Evolutionary conservation across 2,329 filamentous ascomycete species (phyloP).

Genomic region (Sclerotinia trifoliorum): DNA sequence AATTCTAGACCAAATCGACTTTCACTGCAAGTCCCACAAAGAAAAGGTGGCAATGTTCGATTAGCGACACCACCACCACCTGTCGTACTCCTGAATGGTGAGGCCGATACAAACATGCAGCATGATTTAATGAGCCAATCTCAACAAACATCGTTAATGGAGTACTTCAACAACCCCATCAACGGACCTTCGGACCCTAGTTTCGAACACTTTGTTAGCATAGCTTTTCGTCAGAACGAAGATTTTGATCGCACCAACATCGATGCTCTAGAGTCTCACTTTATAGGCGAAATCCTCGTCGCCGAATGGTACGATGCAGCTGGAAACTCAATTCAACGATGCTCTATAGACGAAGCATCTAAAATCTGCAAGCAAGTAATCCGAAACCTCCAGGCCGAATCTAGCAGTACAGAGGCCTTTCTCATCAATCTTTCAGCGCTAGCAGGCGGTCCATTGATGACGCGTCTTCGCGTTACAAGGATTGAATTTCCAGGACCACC

Average conservation of each 20-base stretch:
- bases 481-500: constrained; percentile 42
- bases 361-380: constrained; percentile 56
- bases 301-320: constrained; percentile 53
- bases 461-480: constrained; percentile 45
- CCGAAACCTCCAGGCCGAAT: constrained; percentile 51
- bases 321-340: constrained; percentile 46
- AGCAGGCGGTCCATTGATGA: constrained; percentile 54
- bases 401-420: constrained; percentile 54
- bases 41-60: constrained; percentile 58
- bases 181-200: constrained; percentile 28
- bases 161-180: constrained; percentile 33
- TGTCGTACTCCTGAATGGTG: constrained; percentile 52
- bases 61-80: constrained; percentile 55
- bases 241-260: constrained; percentile 49
- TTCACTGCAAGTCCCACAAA: constrained; percentile 62
- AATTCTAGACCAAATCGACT: constrained; percentile 49
- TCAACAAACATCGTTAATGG: constrained; percentile 35
- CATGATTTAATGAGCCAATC: constrained; percentile 29
- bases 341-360: constrained; percentile 52
- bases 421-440: constrained; percentile 59
- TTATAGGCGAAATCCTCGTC: constrained; percentile 51
- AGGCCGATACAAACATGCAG: constrained; percentile 38
- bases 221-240: constrained; percentile 37
- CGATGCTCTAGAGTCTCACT: constrained; percentile 55
- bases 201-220: constrained; percentile 34